Conservation (phyloP, 2,329 filamentous ascomycete genomes). For the Botrytis porri region DNA sequence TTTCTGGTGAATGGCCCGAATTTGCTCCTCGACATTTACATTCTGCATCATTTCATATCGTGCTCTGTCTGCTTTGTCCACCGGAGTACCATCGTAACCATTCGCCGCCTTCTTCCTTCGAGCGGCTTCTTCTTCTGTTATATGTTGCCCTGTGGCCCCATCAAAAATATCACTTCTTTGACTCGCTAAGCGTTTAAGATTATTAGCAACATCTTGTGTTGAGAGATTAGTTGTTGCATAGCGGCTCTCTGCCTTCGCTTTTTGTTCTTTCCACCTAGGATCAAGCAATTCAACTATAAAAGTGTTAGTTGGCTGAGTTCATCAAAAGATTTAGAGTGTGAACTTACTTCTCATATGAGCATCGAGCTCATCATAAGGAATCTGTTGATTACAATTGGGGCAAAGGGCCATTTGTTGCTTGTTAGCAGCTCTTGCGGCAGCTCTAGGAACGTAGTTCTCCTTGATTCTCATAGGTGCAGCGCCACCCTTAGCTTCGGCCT, state of each 20-base stretch:
- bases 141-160: constrained; percentile 60
- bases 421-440: constrained; percentile 68
- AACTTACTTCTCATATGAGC: constrained; percentile 81
- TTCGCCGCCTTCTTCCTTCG: constrained; percentile 71
- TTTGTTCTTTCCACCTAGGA: constrained; percentile 93
- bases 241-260: constrained; percentile 80
- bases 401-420: constrained; percentile 70
- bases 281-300: constrained; percentile 76
- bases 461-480: constrained; percentile 81
- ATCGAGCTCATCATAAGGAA: constrained; percentile 82
- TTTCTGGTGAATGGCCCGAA: constrained; percentile 64
- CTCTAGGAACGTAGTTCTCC: constrained; percentile 86
- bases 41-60: constrained; percentile 56
- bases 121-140: constrained; percentile 70
- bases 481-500: constrained; percentile 70
- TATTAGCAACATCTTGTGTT: constrained; percentile 84
- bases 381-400: constrained; percentile 88
- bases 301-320: constrained; percentile 23
- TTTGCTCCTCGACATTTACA: constrained; percentile 83
- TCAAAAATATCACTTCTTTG: constrained; percentile 89
- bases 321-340: background rate
- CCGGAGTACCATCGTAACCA: constrained; percentile 62
- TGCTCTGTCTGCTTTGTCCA: constrained; percentile 55
- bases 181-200: constrained; percentile 90
- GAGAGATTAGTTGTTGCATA: constrained; percentile 83